Evolutionary conservation across 179 eudicot genomes (phyloP), one percentile per base, ranked within the genome.

Genomic region (Beta macrorhiza): DNA sequence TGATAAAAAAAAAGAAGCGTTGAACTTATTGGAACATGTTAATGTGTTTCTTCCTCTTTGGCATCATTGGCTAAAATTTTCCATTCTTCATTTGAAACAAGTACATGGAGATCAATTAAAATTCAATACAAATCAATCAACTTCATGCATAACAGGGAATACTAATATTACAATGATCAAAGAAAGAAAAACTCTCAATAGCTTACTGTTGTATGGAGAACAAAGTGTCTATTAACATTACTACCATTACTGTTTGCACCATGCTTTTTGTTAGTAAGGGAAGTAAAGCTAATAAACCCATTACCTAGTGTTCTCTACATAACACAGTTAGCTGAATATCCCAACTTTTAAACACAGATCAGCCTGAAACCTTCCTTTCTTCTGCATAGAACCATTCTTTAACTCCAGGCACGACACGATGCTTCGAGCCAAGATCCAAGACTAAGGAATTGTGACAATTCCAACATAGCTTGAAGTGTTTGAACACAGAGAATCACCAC

Each of bases 51-150:
- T 65, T 80, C 61, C 57, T 49, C 25, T 59, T 9, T 49, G 53
- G 53, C 10, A 52, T 29, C 4, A 7, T 47, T 49, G 58, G 44
- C 13, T 1, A 17, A 16, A 68, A 37, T 2, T 47, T 70, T 8
- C 52, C 37, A 29, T 59, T 67, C 19, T 77, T 74, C n/a, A 72
- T 74, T 65, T 72, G 49, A 65, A 78, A 15, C 44, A 70, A 37
- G n/a, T 79, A 70, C 73, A 68, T 15, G 16, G 47, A 74, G 25
- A 75, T 56, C 25, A 75, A 55, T n/a, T 17, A 22, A 69, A 22
- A 49, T 49, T 1, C 45, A 73, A 14, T 25, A 29, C 56, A 72
- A 19, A 49, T 17, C 1, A 51, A n/a, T 52, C 51, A 72, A 4
- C 32, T 63, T 58, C 9, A 51, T 72, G 45, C 44, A 52, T 72